Percentiles rank a stretch among this genome's conserved stretches.
phyloP scores from a whole-genome alignment of 805 yeast species.

The Yamadazyma scolyti region DNA sequence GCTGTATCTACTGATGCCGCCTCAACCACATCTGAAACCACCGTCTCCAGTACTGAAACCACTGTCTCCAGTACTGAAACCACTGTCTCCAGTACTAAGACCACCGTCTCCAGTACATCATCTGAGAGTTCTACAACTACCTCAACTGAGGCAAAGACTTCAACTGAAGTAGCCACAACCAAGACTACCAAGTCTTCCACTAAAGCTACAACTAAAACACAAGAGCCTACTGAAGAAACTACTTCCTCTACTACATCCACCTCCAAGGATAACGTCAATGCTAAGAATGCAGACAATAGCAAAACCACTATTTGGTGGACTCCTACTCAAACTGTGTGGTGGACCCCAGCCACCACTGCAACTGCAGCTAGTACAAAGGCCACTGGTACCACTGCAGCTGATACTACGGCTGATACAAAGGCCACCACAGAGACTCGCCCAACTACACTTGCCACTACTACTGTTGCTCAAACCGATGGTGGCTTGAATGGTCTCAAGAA shows the following conservation, averaged over 20 bases:
- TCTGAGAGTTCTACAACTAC: constrained; percentile 1
- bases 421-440: constrained; percentile 1
- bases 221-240: not conserved
- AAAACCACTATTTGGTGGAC: constrained; percentile 7
- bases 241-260: constrained; percentile 1
- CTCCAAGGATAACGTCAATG: not conserved
- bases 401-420: constrained; percentile 1
- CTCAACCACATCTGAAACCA: constrained; percentile 2
- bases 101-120: constrained; percentile 3
- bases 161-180: constrained; percentile 4
- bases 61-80: constrained; percentile 3
- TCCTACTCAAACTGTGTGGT: constrained; percentile 3
- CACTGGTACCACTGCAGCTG: not conserved
- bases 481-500: not conserved
- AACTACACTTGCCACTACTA: not conserved
- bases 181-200: not conserved
- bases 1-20: constrained; percentile 1
- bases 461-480: no score
- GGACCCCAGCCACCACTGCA: constrained; percentile 1
- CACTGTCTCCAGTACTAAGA: constrained; percentile 1
- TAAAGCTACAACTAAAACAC: not conserved
- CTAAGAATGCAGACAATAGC: not conserved
- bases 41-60: constrained; percentile 2
- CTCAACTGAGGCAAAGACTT: not conserved
- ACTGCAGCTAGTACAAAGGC: constrained; percentile 3